phyloP scores from a whole-genome alignment of 257 asterid species.

The Solanum ahanhuiri region DNA sequence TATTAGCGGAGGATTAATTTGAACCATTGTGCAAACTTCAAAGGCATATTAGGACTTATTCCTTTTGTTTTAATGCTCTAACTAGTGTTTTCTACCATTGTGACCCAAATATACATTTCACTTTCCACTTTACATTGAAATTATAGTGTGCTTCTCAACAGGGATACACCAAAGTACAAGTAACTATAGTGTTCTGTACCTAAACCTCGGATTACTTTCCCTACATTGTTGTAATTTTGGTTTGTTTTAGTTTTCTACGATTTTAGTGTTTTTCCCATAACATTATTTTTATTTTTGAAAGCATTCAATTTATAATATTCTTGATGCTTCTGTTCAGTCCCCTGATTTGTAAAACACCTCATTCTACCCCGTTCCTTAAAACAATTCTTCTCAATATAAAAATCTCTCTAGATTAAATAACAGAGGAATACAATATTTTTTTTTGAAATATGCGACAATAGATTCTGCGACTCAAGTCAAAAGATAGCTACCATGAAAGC shows the following conservation, averaged over 20 bases:
- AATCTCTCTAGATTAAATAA: not conserved
- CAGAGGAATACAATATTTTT: not conserved
- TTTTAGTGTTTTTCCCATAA: not conserved
- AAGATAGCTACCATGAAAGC: not conserved
- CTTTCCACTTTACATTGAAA: not conserved
- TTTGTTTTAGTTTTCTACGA: not conserved
- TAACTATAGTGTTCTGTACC: not conserved
- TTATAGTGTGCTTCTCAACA: not conserved
- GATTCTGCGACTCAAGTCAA: not conserved
- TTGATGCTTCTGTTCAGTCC: not conserved
- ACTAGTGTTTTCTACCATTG: not conserved
- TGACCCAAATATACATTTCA: not conserved
- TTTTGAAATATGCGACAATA: not conserved
- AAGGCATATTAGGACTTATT: not conserved
- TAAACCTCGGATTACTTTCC: not conserved
- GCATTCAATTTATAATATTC: not conserved
- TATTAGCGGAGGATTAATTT: not conserved
- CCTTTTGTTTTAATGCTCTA: not conserved
- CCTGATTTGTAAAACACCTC: not conserved
- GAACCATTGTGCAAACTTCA: not conserved
- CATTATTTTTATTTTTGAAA: not conserved
- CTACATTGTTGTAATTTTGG: not conserved
- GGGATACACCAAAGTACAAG: not conserved
- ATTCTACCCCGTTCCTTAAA: not conserved
- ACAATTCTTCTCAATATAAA: not conserved